Conservation (phyloP, 805 yeast species). For the Candida insectorum region DNA sequence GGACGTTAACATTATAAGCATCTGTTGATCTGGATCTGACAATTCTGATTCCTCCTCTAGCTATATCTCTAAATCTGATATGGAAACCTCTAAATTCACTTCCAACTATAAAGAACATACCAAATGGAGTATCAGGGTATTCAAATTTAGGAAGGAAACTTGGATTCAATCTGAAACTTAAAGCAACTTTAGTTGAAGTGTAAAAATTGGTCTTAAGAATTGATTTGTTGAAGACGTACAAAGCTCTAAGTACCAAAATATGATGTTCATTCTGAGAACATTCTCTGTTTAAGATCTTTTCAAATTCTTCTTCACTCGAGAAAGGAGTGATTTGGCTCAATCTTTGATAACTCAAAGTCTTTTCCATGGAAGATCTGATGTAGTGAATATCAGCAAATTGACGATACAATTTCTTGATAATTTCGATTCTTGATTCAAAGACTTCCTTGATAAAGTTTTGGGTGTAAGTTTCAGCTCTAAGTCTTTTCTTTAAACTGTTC, state of each 20-base stretch:
- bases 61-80: slow-evolving; percentile 92
- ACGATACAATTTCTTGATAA: slow-evolving; percentile 80
- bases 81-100: slow-evolving; percentile 97
- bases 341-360: slow-evolving; percentile 85
- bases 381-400: slow-evolving; percentile 91
- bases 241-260: slow-evolving; percentile 73
- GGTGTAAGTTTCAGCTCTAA: slow-evolving; percentile 91
- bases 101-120: slow-evolving; percentile 94
- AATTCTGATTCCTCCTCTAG: slow-evolving; percentile 97
- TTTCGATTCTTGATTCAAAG: slow-evolving; percentile 63
- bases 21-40: slow-evolving; percentile 84
- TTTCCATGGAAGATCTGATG: slow-evolving; percentile 63
- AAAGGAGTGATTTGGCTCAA: slow-evolving; percentile 74
- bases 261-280: slow-evolving; percentile 81
- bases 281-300: slow-evolving; percentile 58
- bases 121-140: slow-evolving; percentile 90
- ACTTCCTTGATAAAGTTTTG: slow-evolving; percentile 78
- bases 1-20: slow-evolving; percentile 78
- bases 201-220: slow-evolving; percentile 92
- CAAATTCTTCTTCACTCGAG: slow-evolving; percentile 71
- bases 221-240: slow-evolving; percentile 79
- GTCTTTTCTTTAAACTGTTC: slow-evolving; percentile 76
- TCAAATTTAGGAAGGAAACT: slow-evolving; percentile 78
- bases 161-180: slow-evolving; percentile 89
- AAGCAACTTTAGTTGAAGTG: slow-evolving; percentile 89